phyloP scores from a whole-genome alignment of 2,329 filamentous ascomycete species.

The Aschersonia sp. region DNA sequence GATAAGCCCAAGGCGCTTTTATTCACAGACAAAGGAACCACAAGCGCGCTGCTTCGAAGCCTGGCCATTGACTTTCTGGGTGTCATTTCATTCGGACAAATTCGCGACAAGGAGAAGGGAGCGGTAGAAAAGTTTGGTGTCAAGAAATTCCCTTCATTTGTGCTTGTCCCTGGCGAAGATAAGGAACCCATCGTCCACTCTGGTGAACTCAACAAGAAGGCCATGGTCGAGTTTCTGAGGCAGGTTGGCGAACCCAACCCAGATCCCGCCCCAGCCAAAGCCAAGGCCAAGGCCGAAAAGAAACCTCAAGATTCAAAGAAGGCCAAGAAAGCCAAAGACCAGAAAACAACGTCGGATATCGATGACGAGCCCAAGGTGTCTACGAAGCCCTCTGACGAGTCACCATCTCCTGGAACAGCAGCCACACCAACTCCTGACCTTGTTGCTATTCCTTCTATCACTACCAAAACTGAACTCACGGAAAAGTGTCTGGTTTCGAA shows the following conservation, averaged over 20 bases:
- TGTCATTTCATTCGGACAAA: conserved; percentile 64
- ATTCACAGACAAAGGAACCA: conserved; percentile 87
- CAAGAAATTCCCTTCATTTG: conserved; percentile 61
- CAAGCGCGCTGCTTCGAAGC: conserved; percentile 67
- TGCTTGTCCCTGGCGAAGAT: conserved; percentile 61
- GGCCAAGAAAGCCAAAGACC: conserved; percentile 8
- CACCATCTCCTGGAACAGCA: conserved; percentile 5
- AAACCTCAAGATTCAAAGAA: conserved; percentile 1
- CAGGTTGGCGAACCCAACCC: conserved; percentile 69
- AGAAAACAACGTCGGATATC: conserved; percentile 7
- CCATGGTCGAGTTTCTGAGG: conserved; percentile 69
- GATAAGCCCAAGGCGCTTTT: conserved; percentile 72
- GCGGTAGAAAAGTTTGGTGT: conserved; percentile 64
- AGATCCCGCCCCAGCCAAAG: conserved; percentile 38
- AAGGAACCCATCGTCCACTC: conserved; percentile 59
- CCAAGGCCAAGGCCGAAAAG: conserved; percentile 22
- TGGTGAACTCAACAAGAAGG: conserved; percentile 74
- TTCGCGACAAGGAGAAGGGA: conserved; percentile 65
- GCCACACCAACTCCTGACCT: conserved; percentile 17
- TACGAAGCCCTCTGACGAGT: conserved; percentile 22
- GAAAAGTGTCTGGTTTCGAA: conserved; percentile 61
- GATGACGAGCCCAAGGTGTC: conserved; percentile 21
- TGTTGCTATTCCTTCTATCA: conserved; percentile 53
- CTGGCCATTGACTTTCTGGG: conserved; percentile 85
- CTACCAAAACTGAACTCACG: conserved; percentile 47